Base-by-base conservation (phyloP, 2,329 filamentous ascomycete genomes). In the Davidsoniella virescens region DNA sequence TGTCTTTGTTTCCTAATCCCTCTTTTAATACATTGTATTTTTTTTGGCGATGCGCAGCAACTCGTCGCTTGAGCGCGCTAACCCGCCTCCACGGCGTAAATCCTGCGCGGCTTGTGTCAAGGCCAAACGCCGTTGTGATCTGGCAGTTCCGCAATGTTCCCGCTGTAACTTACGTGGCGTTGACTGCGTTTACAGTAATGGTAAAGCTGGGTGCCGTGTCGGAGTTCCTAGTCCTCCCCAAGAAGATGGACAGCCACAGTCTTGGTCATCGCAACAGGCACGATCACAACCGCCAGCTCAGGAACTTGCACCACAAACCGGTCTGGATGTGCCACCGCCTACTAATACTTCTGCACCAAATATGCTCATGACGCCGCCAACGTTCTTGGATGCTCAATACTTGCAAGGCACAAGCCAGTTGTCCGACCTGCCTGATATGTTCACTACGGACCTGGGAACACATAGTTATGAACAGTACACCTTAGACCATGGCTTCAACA, bases 41-140 rank as follows among this genome's bases (percentile, higher is more conserved):
- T 33, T 33, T 33, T 33, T 23, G 20, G 12, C 1, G 4, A 33
- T 33, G 29, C 29, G 29, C 29, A 33, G 29, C 29, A 33, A 33
- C 29, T 52, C 50, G 9, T 42, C 51, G 5, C 18, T 50, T 44
- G 68, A 70, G 58, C 64, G 63, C 49, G 61, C 55, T 23, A 70
- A 70, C 59, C 69, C 68, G 33, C 70, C 65, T 42, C 67, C 67
- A 4, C 61, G 69, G 51, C 70, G 73, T 44, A 78, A 76, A 60
- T 73, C 76, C 3, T 80, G 75, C 56, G 63, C 67, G 3, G 68
- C 70, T 23, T 79, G 76, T 61, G 74, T 69, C 44, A 70, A 68
- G 56, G 68, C 74, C 20, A 79, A 78, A 59, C 67, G 75, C 12
- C 70, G 70, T 44, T 79, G 76, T 58, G 71, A 75, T 55, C 67